phyloP scores from a whole-genome alignment of 2,329 filamentous ascomycete genomes.

The Fusarium brevicatenulatum region DNA sequence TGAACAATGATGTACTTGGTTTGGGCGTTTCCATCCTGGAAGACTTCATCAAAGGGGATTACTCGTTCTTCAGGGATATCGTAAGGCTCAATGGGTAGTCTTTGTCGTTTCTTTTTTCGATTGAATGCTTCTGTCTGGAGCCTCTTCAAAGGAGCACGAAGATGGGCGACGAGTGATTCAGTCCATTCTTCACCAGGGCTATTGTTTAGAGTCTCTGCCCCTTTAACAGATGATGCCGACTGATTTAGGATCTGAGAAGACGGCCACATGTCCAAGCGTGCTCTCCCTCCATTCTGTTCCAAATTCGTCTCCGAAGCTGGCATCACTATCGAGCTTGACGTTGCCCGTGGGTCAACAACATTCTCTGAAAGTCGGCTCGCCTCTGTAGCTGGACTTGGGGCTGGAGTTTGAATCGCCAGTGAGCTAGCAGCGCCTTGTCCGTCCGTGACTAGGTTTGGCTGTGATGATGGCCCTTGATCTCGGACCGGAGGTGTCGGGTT shows the following conservation, averaged over 20 bases:
- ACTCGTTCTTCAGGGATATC: too few relatives aligned
- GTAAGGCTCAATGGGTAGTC: accelerated
- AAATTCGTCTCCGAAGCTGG: background rate
- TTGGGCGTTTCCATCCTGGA: conserved; percentile 3
- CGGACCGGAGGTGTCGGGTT: too few relatives aligned
- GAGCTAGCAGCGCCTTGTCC: accelerated
- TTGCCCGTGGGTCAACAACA: accelerated
- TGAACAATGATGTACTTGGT: conserved; percentile 1
- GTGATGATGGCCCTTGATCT: accelerated
- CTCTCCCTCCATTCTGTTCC: accelerated
- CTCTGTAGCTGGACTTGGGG: background rate
- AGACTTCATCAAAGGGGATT: conserved; percentile 2
- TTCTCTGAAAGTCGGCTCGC: accelerated
- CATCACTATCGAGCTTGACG: accelerated
- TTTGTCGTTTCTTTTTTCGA: background rate
- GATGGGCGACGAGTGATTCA: accelerated
- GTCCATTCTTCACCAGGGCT: accelerated
- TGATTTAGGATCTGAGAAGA: accelerated
- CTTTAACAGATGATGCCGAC: accelerated
- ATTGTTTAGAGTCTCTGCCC: background rate
- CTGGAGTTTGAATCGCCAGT: accelerated
- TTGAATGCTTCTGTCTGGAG: accelerated
- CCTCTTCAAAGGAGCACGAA: background rate
- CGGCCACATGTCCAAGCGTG: accelerated
- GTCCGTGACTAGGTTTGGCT: accelerated